A percentile compares a stretch with the other conserved stretches of the same genome.
These are phyloP conservation scores for Bertia moriformis DNA, from an alignment of 2,329 filamentous ascomycete genomes.

Conservation along the genomic window DNA sequence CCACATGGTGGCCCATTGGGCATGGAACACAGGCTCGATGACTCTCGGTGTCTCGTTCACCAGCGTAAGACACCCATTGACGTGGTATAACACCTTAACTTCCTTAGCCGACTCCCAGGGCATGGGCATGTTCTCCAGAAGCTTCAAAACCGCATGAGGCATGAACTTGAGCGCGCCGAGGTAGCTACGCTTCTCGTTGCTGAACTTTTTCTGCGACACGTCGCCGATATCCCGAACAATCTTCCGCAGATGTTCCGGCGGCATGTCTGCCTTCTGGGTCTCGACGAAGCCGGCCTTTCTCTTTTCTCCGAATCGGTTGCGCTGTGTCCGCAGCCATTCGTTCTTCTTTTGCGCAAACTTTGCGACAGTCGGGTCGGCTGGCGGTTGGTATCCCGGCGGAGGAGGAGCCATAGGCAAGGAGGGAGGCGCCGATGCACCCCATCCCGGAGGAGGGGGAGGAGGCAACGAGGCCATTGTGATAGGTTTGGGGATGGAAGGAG, in stretches of 20 bases:
- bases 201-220: conserved; percentile 98
- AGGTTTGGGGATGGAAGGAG: background rate
- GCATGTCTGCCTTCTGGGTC: conserved; percentile 97
- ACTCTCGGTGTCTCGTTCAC: conserved; percentile 95
- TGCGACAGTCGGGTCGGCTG: conserved; percentile 67
- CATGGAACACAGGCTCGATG: conserved; percentile 94
- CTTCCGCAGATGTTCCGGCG: conserved; percentile 92
- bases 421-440: conserved; percentile 28
- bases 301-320: conserved; percentile 92
- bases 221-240: conserved; percentile 98
- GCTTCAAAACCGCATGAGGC: conserved; percentile 93
- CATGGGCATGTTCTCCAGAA: conserved; percentile 99
- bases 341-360: conserved; percentile 99
- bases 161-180: conserved; percentile 96
- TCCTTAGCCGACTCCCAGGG: conserved; percentile 94
- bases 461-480: background rate
- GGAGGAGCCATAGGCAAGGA: conserved; percentile 21
- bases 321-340: conserved; percentile 86
- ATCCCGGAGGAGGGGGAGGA: conserved; percentile 1
- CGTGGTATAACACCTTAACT: conserved; percentile 95
- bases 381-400: conserved; percentile 71
- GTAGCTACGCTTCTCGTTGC: conserved; percentile 94
- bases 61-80: conserved; percentile 89
- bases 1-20: conserved; percentile 99
- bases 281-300: conserved; percentile 91